These are phyloP conservation scores for Suhomyces wounanorum DNA, from an alignment of 1,139 yeast genomes.

Conservation along the genomic window DNA sequence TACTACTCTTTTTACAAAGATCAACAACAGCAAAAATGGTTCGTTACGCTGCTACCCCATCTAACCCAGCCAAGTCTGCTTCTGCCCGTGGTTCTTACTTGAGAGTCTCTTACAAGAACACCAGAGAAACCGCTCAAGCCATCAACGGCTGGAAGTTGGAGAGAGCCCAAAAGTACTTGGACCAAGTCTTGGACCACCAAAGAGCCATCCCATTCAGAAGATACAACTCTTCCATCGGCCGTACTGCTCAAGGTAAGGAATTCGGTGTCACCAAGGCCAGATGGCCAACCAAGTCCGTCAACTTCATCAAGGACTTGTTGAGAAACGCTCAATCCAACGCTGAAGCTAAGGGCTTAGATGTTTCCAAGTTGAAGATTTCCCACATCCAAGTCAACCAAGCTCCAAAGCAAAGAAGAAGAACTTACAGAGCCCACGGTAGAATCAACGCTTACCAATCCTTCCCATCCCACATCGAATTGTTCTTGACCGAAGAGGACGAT, in stretches of 20 bases:
- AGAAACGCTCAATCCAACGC: slow-evolving; percentile 99
- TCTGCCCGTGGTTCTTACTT: slow-evolving; percentile 99
- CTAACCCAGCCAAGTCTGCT: slow-evolving; percentile 99
- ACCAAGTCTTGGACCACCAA: slow-evolving; percentile 95
- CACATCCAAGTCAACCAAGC: slow-evolving; percentile 99
- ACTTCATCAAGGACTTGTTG: slow-evolving; percentile 91
- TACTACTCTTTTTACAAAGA: slow-evolving; percentile 13
- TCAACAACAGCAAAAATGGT: slow-evolving; percentile 37
- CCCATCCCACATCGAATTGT: slow-evolving; percentile 98
- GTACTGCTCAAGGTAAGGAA: slow-evolving; percentile 99
- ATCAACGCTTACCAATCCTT: slow-evolving; percentile 97
- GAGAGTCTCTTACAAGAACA: slow-evolving; percentile 99
- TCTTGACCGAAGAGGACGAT: slow-evolving; percentile 94
- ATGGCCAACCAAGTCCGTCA: slow-evolving; percentile 99
- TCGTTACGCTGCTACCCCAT: slow-evolving; percentile 98
- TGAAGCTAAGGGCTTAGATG: slow-evolving; percentile 98
- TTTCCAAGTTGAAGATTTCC: slow-evolving; percentile 87
- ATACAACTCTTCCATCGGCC: slow-evolving; percentile 94
- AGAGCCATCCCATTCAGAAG: slow-evolving; percentile 99
- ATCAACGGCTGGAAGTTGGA: slow-evolving; percentile 96
- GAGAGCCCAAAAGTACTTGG: slow-evolving; percentile 95
- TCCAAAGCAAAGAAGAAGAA: slow-evolving; percentile 99
- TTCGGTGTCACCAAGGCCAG: slow-evolving; percentile 99
- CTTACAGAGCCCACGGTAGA: slow-evolving; percentile 99
- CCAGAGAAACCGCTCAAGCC: slow-evolving; percentile 99